phyloP scores from a whole-genome alignment of 176 grass and related monocot genomes.

The Pontederia crassipes region DNA sequence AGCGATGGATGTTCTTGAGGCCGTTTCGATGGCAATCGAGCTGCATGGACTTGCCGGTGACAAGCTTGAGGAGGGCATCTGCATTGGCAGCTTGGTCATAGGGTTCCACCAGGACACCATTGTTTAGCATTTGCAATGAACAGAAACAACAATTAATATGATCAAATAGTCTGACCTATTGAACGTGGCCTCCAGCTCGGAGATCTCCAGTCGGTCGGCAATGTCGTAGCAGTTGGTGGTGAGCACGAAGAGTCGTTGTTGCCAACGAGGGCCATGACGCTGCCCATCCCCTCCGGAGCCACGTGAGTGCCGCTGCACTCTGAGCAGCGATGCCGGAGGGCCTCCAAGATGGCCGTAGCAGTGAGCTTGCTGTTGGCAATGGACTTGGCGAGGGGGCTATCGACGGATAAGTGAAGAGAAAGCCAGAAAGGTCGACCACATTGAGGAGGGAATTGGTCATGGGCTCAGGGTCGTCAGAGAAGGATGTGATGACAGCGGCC shows the following conservation, averaged over 20 bases:
- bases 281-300: background rate
- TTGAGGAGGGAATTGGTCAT: slow-evolving; percentile 72
- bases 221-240: slow-evolving; percentile 46
- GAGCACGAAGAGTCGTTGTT: slow-evolving; percentile 49
- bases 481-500: background rate
- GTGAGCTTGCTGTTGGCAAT: slow-evolving; percentile 22
- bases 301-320: background rate
- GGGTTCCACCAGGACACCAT: slow-evolving; percentile 77
- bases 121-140: slow-evolving; percentile 36
- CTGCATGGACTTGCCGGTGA: slow-evolving; percentile 71
- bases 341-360: slow-evolving; percentile 47
- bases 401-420: slow-evolving; percentile 56
- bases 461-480: slow-evolving; percentile 15
- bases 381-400: slow-evolving; percentile 25
- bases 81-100: slow-evolving; percentile 55
- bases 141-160: background rate
- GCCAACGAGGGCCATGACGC: slow-evolving; percentile 25
- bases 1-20: slow-evolving; percentile 90
- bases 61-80: slow-evolving; percentile 53
- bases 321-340: slow-evolving; percentile 26
- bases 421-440: slow-evolving; percentile 43
- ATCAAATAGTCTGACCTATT: slow-evolving; percentile 15
- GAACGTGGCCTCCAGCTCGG: slow-evolving; percentile 28
- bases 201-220: slow-evolving; percentile 25
- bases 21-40: slow-evolving; percentile 67